Evolutionary conservation across 164 flowering plant genomes (phyloP).

Genomic region (Vitis rotundifolia): DNA sequence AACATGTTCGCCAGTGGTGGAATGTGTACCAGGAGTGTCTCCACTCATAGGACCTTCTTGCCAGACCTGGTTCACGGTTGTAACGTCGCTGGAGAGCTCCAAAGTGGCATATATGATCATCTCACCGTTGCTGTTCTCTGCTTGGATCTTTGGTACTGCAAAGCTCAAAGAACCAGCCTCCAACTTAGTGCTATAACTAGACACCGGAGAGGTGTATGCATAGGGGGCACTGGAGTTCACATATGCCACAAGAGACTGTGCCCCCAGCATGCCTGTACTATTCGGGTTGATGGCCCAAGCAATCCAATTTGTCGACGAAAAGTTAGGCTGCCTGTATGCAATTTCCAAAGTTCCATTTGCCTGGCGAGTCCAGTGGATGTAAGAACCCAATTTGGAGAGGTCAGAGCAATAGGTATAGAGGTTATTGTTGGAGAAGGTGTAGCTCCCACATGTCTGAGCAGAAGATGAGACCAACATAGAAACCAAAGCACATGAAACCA

Average conservation of each 20-base stretch:
- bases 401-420: slow-evolving; percentile 11
- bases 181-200: slow-evolving; percentile 17
- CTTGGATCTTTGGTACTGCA: slow-evolving; percentile 25
- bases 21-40: slow-evolving; percentile 9
- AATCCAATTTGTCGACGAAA: slow-evolving; percentile 17
- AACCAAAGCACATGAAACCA: slow-evolving; percentile 6
- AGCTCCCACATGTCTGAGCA: slow-evolving; percentile 34
- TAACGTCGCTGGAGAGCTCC: slow-evolving; percentile 5
- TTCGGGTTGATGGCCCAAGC: slow-evolving; percentile 37
- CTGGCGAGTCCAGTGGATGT: slow-evolving; percentile 25
- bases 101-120: slow-evolving; percentile 41
- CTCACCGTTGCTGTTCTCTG: slow-evolving; percentile 13
- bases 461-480: slow-evolving; percentile 19
- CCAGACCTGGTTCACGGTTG: slow-evolving; percentile 42
- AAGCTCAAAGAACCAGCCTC: slow-evolving; percentile 31
- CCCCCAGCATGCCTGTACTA: slow-evolving; percentile 36
- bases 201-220: slow-evolving; percentile 43
- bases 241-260: slow-evolving; percentile 58
- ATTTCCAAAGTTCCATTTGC: slow-evolving; percentile 16
- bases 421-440: slow-evolving; percentile 17
- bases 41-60: slow-evolving; percentile 37
- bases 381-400: slow-evolving; percentile 21
- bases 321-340: slow-evolving; percentile 23
- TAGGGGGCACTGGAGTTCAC: slow-evolving; percentile 14
- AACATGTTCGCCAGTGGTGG: slow-evolving; percentile 11